Base-by-base conservation (phyloP, 1,139 yeast species). In the Kurtzmaniella quercitrusa region DNA sequence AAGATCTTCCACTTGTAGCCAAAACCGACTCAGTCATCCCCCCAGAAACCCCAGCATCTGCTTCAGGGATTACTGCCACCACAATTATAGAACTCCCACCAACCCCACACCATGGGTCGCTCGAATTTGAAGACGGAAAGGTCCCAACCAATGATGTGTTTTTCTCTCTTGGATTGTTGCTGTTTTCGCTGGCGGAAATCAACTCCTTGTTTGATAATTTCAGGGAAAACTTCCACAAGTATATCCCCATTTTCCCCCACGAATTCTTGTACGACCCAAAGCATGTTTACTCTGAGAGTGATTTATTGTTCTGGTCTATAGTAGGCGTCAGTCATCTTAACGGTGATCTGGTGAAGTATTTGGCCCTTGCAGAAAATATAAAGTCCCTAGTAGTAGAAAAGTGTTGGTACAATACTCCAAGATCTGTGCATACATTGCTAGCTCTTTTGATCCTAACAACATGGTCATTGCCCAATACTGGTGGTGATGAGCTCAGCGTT, bases 331-430 rank as follows among this genome's bases (percentile, higher is more conserved):
- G 75, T 2, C 59, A 56, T 41, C 57, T 70, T 40, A 60, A 58
- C 43, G 52, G 53, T 34, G 43, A 18, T 17, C 10, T 10, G 14
- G 42, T 47, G 14, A 53, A 51, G 33, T 70, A 70, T 50, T 41
- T 50, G 29, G 47, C 43, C 9, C 57, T 73, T 39, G 50, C 65
- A 1, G 58, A 60, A 18, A 75, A 71, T 45, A 57, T 72, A 34
- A 70, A 69, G 46, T 52, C 63, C 17, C 59, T 71, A 50, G 75
- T 72, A 37, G 77, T 71, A 38, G 63, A 63, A 41, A 66, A 62
- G 45, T 70, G 77, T 54, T 73, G 77, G 78, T 58, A 68, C 43
- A 60, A 65, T 40, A 73, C 77, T 19, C 78, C 78, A 10, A 61
- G 77, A 49, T 68, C 74, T 19, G 66, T 72, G 15, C 70, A 68